Evolutionary conservation across 108 stramenopile genomes (phyloP), one percentile per base, ranked within the genome.

Genomic region (Pseudonitzschia delicatissima): DNA sequence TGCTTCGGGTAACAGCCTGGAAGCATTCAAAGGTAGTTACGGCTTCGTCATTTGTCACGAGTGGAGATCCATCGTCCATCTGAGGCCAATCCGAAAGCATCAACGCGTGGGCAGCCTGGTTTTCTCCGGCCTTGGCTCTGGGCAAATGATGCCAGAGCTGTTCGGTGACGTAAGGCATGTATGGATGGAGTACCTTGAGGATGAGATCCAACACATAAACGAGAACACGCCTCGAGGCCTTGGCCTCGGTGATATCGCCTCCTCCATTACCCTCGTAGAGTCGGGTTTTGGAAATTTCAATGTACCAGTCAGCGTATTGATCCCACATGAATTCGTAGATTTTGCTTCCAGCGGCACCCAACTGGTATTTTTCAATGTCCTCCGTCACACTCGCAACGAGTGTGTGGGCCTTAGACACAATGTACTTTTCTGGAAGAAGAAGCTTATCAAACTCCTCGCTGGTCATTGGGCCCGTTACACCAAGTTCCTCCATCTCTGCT

Each of bases 151-250:
- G 99, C 97, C 97, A 98, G 11, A 98, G 76, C 62, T 92, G 91
- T 77, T 99, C 99, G 9, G 99, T 98, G 33, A 98, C 83, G 79
- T 81, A 98, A 1, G 99, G 99, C 96, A 98, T 97, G 85, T 95
- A 97, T 9, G 99, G 99, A 82, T 99, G 99, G 23, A 98, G 77
- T 9, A 98, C 81, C 29, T 95, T 82, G 64, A 98, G 71, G 69
- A 87, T 88, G 1, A 91, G 88, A 69, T 99, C 97, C 49, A 98
- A 81, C 39, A 95, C 88, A 77, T 98, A 97, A 13, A 96, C 93
- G 39, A 99, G 75, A n/a, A 93, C 92, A 21, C 93, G 88, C 37
- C 92, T 65, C 2, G 96, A 82, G 13, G 81, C 77, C 73, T 84
- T 86, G 20, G 91, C 86, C 26, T 92, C 90, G 47, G 85, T 82